Conservation (phyloP, 768 basidiomycete species). For the Phaffia australis region DNA sequence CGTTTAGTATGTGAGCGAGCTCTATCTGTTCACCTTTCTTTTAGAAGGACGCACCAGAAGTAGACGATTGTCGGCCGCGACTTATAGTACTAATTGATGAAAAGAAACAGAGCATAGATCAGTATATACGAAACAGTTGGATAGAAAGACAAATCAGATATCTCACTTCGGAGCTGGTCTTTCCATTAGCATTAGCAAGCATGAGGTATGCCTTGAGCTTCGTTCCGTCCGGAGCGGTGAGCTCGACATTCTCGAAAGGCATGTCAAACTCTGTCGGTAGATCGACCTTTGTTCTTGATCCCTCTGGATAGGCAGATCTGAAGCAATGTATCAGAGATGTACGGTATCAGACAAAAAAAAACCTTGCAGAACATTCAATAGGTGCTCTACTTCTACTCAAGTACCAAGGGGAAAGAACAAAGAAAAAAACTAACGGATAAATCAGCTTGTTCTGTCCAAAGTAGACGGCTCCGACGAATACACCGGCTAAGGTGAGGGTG, state of each 20-base stretch:
- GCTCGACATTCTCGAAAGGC: constrained; percentile 60
- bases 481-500: too few relatives aligned
- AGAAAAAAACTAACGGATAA: constrained; percentile 15
- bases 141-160: constrained; percentile 33
- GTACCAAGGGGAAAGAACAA: neutral
- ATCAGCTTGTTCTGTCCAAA: constrained; percentile 22
- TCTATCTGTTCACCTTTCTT: too few relatives aligned
- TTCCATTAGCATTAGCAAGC: constrained; percentile 34
- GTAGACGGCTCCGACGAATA: neutral
- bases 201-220: constrained; percentile 68
- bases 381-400: neutral
- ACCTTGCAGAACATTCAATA: neutral
- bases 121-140: neutral
- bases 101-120: neutral
- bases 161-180: constrained; percentile 44
- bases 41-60: too few relatives aligned
- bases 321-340: neutral
- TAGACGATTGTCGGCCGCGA: constrained; percentile 51
- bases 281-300: constrained; percentile 20
- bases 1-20: neutral
- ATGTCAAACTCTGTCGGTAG: constrained; percentile 48
- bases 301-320: constrained; percentile 21
- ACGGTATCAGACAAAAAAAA: neutral
- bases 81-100: constrained; percentile 29
- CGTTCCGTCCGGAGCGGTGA: constrained; percentile 62